Evolutionary conservation across 2,329 filamentous ascomycete species (phyloP), one percentile per base, ranked within the genome.

Genomic region (Alternaria rosae): DNA sequence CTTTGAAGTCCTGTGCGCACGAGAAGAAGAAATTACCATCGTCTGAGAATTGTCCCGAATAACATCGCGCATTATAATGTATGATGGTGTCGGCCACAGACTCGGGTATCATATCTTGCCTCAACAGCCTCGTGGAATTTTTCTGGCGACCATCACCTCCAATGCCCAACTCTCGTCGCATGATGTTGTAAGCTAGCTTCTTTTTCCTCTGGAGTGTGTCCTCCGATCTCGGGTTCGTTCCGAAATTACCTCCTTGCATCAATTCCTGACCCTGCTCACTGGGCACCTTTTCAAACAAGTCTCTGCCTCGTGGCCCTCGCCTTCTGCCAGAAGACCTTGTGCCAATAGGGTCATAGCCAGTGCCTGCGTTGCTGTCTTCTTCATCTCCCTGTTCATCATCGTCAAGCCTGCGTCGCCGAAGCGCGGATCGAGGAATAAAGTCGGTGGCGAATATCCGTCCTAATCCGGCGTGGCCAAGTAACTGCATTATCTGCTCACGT

Each of bases 1-100:
- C 93, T 70, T 89, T 91, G 82, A 97, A 97, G 79, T 98, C 94
- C 79, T 97, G 93, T 10, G 91, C 91, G 73, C 92, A 95, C 6
- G 91, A 90, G 76, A 94, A 98, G 82, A 97, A 98, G 82, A 98
- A 98, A 79, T 97, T 97, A 25, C 95, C 95, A 71, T 99, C 95
- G 67, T 96, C 92, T 0, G 93, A 97, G 77, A 98, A 99, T 76
- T 98, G 94, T 1, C 95, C 95, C 4, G 93, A 97, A 75, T 98
- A 98, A 55, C 95, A 94, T 42, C 92, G 89, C 6, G 90, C 86
- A 57, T 94, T 88, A 76, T 94, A 96, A 72, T 97, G 92, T 64
- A 98, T 90, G 64, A 97, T 92, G 73, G 92, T 91, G 75, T 98
- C 94, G 1, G 93, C 90, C 23, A 87, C 86, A 0, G 89, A 91